A percentile compares a stretch with the other conserved stretches of the same genome.
Evolutionary conservation across 495 filamentous ascomycete genomes (phyloP).

Genomic region (Pyrenopolyporus hunteri): DNA sequence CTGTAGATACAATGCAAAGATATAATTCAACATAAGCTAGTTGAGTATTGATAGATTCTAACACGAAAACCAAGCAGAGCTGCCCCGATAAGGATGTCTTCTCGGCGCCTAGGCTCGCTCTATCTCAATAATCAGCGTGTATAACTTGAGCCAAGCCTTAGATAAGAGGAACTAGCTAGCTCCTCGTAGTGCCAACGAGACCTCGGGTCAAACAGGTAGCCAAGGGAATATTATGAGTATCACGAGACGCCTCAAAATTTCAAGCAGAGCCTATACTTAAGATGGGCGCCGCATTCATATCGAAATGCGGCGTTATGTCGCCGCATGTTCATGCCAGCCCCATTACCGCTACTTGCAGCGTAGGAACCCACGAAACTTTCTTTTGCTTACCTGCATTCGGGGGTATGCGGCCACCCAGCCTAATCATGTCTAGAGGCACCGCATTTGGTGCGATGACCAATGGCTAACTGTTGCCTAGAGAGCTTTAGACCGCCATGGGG

Average conservation of each 20-base stretch:
- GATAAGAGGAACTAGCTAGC: too few relatives aligned
- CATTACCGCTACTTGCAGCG: background rate
- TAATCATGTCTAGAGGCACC: background rate
- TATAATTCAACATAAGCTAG: background rate
- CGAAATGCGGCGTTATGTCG: too few relatives aligned
- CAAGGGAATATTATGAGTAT: background rate
- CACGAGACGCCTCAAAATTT: background rate
- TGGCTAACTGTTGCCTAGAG: background rate
- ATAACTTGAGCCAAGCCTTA: conserved; percentile 3
- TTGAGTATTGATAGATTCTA: background rate
- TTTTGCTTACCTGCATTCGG: conserved; percentile 2
- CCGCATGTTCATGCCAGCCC: background rate
- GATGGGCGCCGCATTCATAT: too few relatives aligned
- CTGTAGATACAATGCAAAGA: background rate
- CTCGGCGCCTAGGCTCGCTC: too few relatives aligned
- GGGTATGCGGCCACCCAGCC: conserved; percentile 2
- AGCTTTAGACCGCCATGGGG: conserved; percentile 1
- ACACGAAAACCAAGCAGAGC: background rate
- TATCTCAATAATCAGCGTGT: background rate
- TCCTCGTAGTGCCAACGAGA: too few relatives aligned
- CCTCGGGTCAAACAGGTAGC: background rate
- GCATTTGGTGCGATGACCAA: background rate
- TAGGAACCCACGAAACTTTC: background rate
- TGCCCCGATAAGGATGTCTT: background rate
- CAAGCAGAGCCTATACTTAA: background rate